These are phyloP conservation scores for Francoa sonchifolia DNA, from an alignment of 441 rosid species.

Conservation along the genomic window DNA sequence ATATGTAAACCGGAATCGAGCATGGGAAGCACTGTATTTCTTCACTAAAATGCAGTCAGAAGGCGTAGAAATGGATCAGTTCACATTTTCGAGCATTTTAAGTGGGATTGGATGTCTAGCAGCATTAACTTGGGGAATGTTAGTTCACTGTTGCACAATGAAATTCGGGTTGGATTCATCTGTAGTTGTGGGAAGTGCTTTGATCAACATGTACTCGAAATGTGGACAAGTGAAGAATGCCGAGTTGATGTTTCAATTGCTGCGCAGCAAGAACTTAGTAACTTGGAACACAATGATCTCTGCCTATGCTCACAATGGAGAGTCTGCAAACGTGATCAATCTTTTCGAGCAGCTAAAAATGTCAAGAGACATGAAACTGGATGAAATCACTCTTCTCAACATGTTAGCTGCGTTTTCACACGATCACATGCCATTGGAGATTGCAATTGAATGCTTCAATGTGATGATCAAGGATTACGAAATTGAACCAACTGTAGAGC, in stretches of 20 bases:
- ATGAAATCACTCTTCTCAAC: conserved; percentile 37
- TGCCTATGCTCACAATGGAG: conserved; percentile 43
- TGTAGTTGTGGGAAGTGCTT: conserved; percentile 45
- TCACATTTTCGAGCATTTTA: conserved; percentile 49
- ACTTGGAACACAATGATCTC: conserved; percentile 52
- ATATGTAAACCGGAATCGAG: conserved; percentile 36
- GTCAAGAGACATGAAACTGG: conserved; percentile 27
- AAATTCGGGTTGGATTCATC: conserved; percentile 37
- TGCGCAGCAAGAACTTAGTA: conserved; percentile 32
- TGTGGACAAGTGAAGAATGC: conserved; percentile 33
- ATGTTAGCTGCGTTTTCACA: conserved; percentile 41
- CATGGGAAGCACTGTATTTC: conserved; percentile 36
- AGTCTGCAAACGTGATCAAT: conserved; percentile 21
- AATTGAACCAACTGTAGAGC: conserved; percentile 36
- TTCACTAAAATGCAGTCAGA: conserved; percentile 40
- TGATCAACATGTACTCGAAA: conserved; percentile 52
- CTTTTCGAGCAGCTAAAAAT: conserved; percentile 26
- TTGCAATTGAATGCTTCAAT: conserved; percentile 24
- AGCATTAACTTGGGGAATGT: conserved; percentile 50
- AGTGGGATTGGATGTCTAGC: conserved; percentile 52
- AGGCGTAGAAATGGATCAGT: conserved; percentile 37
- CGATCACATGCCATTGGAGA: conserved; percentile 20
- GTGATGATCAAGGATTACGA: conserved; percentile 36
- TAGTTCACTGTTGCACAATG: conserved; percentile 38
- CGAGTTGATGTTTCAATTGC: conserved; percentile 26